Base-by-base conservation (phyloP, 2,329 filamentous ascomycete species). In the Xylaria sp. region DNA sequence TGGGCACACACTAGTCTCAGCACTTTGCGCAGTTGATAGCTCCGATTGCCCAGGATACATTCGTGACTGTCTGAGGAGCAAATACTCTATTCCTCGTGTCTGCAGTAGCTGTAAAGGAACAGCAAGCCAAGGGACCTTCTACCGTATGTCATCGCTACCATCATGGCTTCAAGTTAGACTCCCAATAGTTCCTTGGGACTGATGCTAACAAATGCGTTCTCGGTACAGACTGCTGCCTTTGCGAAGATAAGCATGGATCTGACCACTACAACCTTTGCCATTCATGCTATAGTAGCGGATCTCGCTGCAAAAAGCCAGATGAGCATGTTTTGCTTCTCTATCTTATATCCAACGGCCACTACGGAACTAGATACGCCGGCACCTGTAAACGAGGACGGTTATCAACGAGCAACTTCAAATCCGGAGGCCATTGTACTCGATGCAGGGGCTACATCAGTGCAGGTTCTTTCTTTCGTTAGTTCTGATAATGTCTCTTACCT, bases 181-280 rank as follows among this genome's bases (percentile, higher is more conserved):
- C n/a, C n/a, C 18, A 47, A 13, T 12, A 21, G 25, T 12, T 16
- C n/a, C 21, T 25, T 25, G 23, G 10, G 8, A 23, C 21, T 25
- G 5, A 12, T 55, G 6, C 4, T 42, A 32, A 44, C 25, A 16
- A 12, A 23, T 32, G 21, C 3, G 18, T 32, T 55, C 60, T 55
- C 25, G n/a, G 32, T 9, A 16, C n/a, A 51, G 58, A 42, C n/a
- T 57, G 51, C n/a, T 66, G 50, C 50, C n/a, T 48, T 12, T 60
- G 29, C 40, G 63, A 66, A 66, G 37, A 66, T 10, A 55, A 29
- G 5, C 5, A 27, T 35, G 55, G 37, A 1, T 55, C 37, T 16
- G n/a, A 55, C 16, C 25, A 51, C 27, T 55, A 60, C 21, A 55
- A 13, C n/a, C 37, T 61, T 23, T 60, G 40, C 6, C 50, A 55